Evolutionary conservation across 2,329 filamentous ascomycete species (phyloP).

Genomic region (Hirsutella thompsonii): DNA sequence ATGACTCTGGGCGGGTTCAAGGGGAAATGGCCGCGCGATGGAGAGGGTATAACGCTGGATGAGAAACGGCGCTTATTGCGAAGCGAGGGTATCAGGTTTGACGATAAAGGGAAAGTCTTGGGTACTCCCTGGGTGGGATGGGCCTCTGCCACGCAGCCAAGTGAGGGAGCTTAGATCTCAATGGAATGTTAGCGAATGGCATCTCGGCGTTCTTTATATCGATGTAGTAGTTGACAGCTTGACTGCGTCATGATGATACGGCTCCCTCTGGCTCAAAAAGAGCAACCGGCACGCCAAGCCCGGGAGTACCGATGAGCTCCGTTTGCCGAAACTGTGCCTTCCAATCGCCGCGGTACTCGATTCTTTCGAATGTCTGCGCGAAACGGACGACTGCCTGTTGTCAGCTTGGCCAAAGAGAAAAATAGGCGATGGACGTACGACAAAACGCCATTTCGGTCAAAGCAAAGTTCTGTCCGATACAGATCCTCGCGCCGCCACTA

Average conservation of each 20-base stretch:
- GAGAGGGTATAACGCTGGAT: slow-evolving; percentile 47
- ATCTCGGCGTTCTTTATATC: too few species aligned
- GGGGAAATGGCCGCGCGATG: slow-evolving; percentile 49
- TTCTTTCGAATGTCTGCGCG: slow-evolving; percentile 43
- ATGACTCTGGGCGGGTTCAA: slow-evolving; percentile 61
- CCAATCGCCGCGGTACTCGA: slow-evolving; percentile 36
- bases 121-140: slow-evolving; percentile 40
- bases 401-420: neutral
- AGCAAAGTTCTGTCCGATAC: slow-evolving; percentile 72
- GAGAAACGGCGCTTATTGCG: slow-evolving; percentile 51
- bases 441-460: slow-evolving; percentile 51
- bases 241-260: neutral
- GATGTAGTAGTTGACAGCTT: neutral
- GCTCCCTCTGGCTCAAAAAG: slow-evolving; percentile 15
- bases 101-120: slow-evolving; percentile 44
- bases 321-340: slow-evolving; percentile 28
- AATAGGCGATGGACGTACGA: slow-evolving; percentile 4
- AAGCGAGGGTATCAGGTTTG: slow-evolving; percentile 52
- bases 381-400: slow-evolving; percentile 29
- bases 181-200: too few species aligned
- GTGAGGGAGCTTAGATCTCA: too few species aligned
- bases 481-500: slow-evolving; percentile 61
- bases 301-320: slow-evolving; percentile 29
- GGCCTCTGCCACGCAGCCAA: slow-evolving; percentile 4
- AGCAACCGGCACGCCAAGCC: slow-evolving; percentile 27